Percentiles rank a stretch among this genome's conserved stretches.
These are phyloP conservation scores for Magnaporthiopsis rhizophila DNA, from an alignment of 2,329 filamentous ascomycete genomes.

Conservation along the genomic window DNA sequence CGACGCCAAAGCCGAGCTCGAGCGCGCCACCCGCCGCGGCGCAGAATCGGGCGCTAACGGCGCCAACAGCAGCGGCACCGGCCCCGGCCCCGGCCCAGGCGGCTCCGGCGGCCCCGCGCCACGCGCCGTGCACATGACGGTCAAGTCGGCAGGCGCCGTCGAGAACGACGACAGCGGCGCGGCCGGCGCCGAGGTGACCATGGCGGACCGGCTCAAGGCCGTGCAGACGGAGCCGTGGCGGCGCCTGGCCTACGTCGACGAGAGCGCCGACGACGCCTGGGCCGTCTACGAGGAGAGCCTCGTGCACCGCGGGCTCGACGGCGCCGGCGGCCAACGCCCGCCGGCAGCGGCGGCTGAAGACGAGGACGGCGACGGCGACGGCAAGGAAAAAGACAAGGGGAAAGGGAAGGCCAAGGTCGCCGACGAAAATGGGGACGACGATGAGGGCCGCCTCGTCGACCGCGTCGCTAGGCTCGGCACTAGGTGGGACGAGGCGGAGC, in stretches of 20 bases:
- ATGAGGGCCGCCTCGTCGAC: conserved; percentile 24
- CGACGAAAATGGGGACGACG: conserved; percentile 10
- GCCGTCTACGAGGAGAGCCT: conserved; percentile 67
- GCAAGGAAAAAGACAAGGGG: conserved; percentile 17
- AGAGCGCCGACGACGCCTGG: conserved; percentile 70
- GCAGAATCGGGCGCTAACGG: neutral
- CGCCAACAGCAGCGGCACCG: conserved; percentile 21
- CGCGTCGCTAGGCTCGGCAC: conserved; percentile 30
- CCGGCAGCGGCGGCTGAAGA: conserved; percentile 7
- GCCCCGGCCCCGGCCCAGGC: conserved; percentile 23
- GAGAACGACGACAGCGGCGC: conserved; percentile 47
- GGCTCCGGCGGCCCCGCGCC: conserved; percentile 40
- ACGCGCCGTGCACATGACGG: conserved; percentile 76
- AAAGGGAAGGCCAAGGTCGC: conserved; percentile 17
- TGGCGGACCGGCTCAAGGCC: conserved; percentile 63
- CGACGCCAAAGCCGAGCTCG: conserved; percentile 72
- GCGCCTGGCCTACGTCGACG: conserved; percentile 70
- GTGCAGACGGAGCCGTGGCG: conserved; percentile 82
- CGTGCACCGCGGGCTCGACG: conserved; percentile 35
- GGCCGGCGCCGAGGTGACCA: conserved; percentile 52
- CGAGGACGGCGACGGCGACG: conserved; percentile 13
- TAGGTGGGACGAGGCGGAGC: conserved; percentile 34
- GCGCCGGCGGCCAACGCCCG: conserved; percentile 8
- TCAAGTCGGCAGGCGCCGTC: conserved; percentile 62
- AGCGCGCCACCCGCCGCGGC: conserved; percentile 30